These are phyloP conservation scores for Acorus calamus DNA, from an alignment of 106 monocot species.

Conservation along the genomic window DNA sequence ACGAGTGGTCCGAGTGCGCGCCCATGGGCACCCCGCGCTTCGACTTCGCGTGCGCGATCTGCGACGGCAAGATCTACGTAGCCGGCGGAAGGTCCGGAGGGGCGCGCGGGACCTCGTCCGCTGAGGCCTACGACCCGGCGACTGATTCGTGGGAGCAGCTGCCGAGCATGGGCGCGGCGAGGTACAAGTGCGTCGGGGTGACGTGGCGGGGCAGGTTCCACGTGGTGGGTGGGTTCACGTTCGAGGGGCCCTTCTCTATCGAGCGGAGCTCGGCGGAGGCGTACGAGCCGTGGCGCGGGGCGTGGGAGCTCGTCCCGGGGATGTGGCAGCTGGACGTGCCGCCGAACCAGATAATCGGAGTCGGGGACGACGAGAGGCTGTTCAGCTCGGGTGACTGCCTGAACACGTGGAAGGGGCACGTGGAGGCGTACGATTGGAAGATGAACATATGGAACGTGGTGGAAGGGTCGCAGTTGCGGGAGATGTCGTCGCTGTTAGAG, in stretches of 20 bases:
- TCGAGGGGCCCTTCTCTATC: conserved; percentile 5
- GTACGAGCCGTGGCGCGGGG: conserved; percentile 9
- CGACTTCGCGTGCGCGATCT: conserved; percentile 23
- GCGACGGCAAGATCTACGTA: conserved; percentile 21
- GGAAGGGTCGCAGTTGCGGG: conserved; percentile 16
- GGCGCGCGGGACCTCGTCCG: conserved; percentile 23
- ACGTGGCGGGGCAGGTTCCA: conserved; percentile 26
- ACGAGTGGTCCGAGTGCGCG: conserved; percentile 17
- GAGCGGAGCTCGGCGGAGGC: conserved; percentile 42
- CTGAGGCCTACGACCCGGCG: conserved; percentile 26
- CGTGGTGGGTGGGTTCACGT: conserved; percentile 32
- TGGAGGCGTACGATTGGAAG: conserved; percentile 34
- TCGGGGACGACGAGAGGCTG: conserved; percentile 7
- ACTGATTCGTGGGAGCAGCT: conserved; percentile 18
- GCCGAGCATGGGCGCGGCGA: conserved; percentile 19
- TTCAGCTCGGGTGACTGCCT: conserved; percentile 43
- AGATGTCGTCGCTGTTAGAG: conserved; percentile 4
- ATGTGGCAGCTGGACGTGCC: conserved; percentile 54
- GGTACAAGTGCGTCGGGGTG: conserved; percentile 33
- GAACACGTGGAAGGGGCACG: conserved; percentile 31
- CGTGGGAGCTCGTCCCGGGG: conserved; percentile 26
- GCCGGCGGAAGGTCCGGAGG: conserved; percentile 21
- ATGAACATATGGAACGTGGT: conserved; percentile 35
- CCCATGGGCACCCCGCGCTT: conserved; percentile 17
- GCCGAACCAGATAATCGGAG: conserved; percentile 34